Evolutionary conservation across 2,329 filamentous ascomycete species (phyloP), one percentile per base, ranked within the genome.

Genomic region (Cercospora brassicicola): DNA sequence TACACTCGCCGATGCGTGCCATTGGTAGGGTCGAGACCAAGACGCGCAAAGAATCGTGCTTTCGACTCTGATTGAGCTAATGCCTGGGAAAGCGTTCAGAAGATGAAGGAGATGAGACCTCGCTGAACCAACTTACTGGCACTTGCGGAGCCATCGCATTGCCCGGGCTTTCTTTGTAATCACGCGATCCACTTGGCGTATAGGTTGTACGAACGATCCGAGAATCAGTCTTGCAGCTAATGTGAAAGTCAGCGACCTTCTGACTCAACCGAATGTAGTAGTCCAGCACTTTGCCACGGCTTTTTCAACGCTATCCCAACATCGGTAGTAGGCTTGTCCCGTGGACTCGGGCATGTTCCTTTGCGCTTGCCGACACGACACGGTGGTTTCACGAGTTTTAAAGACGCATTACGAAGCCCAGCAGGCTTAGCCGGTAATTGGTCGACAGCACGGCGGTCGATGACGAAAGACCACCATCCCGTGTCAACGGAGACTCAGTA

Each of bases 21-120:
- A 61, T 77, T 73, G n/a, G 76, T 72, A 28, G 80, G 79, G 31
- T 76, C 78, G 33, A 82, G 73, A 0, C 79, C 79, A 13, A 83
- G 76, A 26, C 79, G 73, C 33, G 75, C 67, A 68, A 82, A 81
- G 59, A 83, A 77, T 10, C 76, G 77, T 15, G 75, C 73, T 72
- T 82, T 83, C 56, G 79, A 79, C 53, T 81, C 79, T 69, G 81
- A 82, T 72, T 76, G 79, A 18, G 81, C 77, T 60, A 82, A 60
- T 45, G 67, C 67, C 61, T 63, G 56, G 23, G 28, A 65, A 33
- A 11, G 31, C 26, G 23, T 64, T 30, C 23, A 45, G 26, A 39
- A 45, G 15, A 13, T 36, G 33, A 13, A 33, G 20, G 18, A 18
- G 31, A 30, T 42, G 20, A 39, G 48, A 23, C 55, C n/a, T 57